Conservation (phyloP, 257 asterid species). For the Catharanthus roseus region DNA sequence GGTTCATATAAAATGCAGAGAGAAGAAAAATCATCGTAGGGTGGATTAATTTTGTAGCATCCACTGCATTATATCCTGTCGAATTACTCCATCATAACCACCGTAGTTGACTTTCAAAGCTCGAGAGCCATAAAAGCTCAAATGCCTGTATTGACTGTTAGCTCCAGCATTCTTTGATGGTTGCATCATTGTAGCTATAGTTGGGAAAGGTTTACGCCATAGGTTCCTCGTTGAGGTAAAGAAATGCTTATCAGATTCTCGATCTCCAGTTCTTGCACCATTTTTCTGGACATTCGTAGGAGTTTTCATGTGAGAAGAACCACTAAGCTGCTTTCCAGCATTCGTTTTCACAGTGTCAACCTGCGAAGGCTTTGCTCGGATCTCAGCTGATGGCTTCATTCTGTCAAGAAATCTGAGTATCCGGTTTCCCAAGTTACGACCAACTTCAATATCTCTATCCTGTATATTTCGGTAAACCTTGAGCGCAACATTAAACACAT, state of each 20-base stretch:
- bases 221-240: conserved; percentile 44
- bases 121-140: conserved; percentile 26
- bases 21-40: not conserved
- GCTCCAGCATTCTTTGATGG: conserved; percentile 47
- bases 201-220: conserved; percentile 47
- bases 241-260: conserved; percentile 53
- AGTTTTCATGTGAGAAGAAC: conserved; percentile 26
- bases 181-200: conserved; percentile 41
- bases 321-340: conserved; percentile 25
- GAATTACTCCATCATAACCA: conserved; percentile 40
- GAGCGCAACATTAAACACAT: conserved; percentile 65
- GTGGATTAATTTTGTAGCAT: conserved; percentile 31
- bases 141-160: conserved; percentile 51
- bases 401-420: conserved; percentile 77
- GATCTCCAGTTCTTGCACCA: conserved; percentile 28
- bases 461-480: conserved; percentile 65
- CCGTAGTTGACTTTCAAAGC: conserved; percentile 23
- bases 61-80: conserved; percentile 66
- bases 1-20: not conserved
- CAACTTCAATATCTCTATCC: conserved; percentile 83
- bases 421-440: conserved; percentile 79
- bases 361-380: conserved; percentile 42
- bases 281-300: conserved; percentile 23
- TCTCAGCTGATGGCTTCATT: conserved; percentile 83
- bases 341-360: conserved; percentile 22